A percentile compares a stretch with the other conserved stretches of the same genome.
These are phyloP conservation scores for Pochonia chlamydosporia DNA, from an alignment of 2,329 filamentous ascomycete genomes.

Conservation along the genomic window DNA sequence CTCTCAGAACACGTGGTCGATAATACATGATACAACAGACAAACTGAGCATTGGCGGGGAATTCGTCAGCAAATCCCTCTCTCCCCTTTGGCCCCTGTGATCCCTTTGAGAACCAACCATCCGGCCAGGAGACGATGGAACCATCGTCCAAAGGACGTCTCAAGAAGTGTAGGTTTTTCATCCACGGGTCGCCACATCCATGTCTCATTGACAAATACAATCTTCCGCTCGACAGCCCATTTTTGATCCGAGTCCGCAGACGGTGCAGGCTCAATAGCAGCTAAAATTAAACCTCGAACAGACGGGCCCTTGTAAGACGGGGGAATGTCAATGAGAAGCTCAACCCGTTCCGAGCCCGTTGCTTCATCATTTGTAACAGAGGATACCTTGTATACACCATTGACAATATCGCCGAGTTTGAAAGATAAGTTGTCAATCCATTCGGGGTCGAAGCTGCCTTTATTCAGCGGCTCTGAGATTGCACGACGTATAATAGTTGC, in stretches of 20 bases:
- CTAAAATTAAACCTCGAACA: conserved; percentile 19
- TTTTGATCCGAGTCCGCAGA: background rate
- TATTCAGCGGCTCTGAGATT: conserved; percentile 13
- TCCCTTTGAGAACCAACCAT: conserved; percentile 22
- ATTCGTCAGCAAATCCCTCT: background rate
- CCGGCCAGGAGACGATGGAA: conserved; percentile 21
- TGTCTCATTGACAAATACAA: conserved; percentile 31
- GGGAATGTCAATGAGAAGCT: conserved; percentile 22
- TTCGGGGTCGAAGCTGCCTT: conserved; percentile 17
- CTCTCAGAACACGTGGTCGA: too few relatives aligned
- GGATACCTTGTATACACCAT: conserved; percentile 24
- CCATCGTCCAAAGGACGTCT: conserved; percentile 21
- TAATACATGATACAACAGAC: too few relatives aligned
- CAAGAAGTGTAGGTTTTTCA: conserved; percentile 24
- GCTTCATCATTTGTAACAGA: conserved; percentile 13
- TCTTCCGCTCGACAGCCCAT: background rate
- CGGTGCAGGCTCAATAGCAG: conserved; percentile 11
- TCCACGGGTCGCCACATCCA: conserved; percentile 29
- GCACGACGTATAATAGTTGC: conserved; percentile 21
- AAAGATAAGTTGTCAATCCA: conserved; percentile 19
- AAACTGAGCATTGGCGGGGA: background rate
- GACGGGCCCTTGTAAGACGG: conserved; percentile 16
- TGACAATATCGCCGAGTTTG: conserved; percentile 20
- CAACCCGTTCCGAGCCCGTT: conserved; percentile 17
- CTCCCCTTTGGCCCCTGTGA: conserved; percentile 8